A percentile compares a stretch with the other conserved stretches of the same genome.
phyloP scores from a whole-genome alignment of 164 flowering plant genomes.

The Umbellularia californica region DNA sequence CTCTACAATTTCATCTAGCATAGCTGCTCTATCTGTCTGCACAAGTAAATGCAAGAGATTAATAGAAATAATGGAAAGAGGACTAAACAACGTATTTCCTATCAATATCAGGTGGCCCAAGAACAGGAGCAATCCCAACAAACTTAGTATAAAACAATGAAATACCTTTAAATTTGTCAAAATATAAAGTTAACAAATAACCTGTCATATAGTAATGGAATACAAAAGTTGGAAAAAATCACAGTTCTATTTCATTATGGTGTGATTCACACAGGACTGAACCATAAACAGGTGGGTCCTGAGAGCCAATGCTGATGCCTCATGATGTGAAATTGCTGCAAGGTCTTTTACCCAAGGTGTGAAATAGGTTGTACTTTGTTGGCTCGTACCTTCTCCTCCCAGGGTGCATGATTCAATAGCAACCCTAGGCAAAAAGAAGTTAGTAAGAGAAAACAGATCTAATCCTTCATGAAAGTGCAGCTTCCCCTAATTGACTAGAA shows the following conservation, averaged over 20 bases:
- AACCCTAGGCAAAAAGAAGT: neutral
- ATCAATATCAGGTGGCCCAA: conserved; percentile 1
- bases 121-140: neutral
- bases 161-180: neutral
- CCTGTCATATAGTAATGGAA: neutral
- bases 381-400: neutral
- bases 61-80: neutral
- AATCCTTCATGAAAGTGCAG: neutral
- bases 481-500: neutral
- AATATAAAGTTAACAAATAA: neutral
- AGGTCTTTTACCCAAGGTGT: neutral
- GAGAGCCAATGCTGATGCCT: neutral
- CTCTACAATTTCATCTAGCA: conserved; percentile 45
- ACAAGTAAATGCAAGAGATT: conserved; percentile 6
- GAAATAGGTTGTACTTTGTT: neutral
- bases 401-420: neutral
- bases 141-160: neutral
- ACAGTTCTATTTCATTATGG: too few relatives aligned
- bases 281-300: neutral
- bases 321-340: neutral
- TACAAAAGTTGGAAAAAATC: neutral
- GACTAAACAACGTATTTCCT: neutral
- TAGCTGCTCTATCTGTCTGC: conserved; percentile 45
- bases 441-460: neutral
- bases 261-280: too few relatives aligned